Evolutionary conservation across 306 rosid genomes (phyloP).

Genomic region (Medicago lupulina): DNA sequence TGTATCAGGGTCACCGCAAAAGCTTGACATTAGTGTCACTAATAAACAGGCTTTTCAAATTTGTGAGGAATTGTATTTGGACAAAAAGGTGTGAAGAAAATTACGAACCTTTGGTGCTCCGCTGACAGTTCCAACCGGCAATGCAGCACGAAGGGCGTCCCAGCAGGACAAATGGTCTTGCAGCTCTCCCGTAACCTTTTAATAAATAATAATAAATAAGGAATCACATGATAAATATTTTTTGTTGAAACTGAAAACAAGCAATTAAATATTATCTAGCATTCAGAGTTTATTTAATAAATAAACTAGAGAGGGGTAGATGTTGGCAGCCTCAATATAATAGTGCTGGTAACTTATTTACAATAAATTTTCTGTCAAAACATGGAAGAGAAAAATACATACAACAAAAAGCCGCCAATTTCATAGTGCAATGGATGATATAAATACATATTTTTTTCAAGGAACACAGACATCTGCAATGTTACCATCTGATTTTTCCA

Average conservation of each 20-base stretch:
- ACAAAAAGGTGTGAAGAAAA: not conserved
- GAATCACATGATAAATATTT: not conserved
- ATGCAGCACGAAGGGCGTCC: constrained; percentile 80
- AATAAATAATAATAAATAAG: constrained; percentile 24
- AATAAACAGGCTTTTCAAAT: not conserved
- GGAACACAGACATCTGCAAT: too few relatives aligned
- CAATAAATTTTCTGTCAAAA: too few relatives aligned
- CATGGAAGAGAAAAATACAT: too few relatives aligned
- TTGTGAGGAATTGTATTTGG: constrained; percentile 15
- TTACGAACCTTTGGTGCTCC: constrained; percentile 85
- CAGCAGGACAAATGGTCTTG: constrained; percentile 68
- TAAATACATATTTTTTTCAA: too few relatives aligned
- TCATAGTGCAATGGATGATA: too few relatives aligned
- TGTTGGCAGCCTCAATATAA: too few relatives aligned
- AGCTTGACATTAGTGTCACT: not conserved
- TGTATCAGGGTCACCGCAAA: not conserved
- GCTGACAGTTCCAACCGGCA: constrained; percentile 89
- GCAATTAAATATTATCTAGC: constrained; percentile 10
- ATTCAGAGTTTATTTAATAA: constrained; percentile 11
- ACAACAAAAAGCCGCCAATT: too few relatives aligned
- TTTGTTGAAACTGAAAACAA: not conserved
- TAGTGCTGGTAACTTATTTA: too few relatives aligned
- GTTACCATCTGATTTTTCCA: too few relatives aligned
- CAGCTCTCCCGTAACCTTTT: constrained; percentile 79
- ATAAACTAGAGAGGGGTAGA: not conserved